Evolutionary conservation across 2,329 filamentous ascomycete species (phyloP).

Genomic region (Elsinoe australis): DNA sequence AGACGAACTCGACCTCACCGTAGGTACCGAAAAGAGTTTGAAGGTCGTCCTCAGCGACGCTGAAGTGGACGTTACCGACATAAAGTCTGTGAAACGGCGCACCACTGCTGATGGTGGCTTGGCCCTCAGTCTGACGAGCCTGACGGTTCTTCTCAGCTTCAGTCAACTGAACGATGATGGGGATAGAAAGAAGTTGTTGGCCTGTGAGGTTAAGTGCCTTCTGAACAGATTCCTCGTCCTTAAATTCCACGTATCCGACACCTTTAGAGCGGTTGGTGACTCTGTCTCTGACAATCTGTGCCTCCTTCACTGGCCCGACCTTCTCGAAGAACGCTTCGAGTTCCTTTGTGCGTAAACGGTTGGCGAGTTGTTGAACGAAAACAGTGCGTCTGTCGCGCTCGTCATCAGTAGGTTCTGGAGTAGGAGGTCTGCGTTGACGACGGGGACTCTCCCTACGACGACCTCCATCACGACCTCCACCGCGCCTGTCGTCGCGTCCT

Average conservation of each 20-base stretch:
- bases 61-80: constrained; percentile 99
- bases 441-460: constrained; percentile 48
- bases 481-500: constrained; percentile 65
- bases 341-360: constrained; percentile 83
- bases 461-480: constrained; percentile 51
- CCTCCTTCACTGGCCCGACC: constrained; percentile 88
- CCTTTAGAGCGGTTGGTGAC: constrained; percentile 96
- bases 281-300: constrained; percentile 96
- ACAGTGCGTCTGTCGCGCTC: constrained; percentile 95
- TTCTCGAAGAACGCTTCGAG: constrained; percentile 93
- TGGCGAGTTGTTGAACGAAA: constrained; percentile 96
- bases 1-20: constrained; percentile 93
- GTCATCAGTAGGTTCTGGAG: constrained; percentile 79
- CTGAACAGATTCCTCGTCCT: constrained; percentile 85
- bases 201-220: constrained; percentile 96
- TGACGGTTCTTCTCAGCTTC: constrained; percentile 99
- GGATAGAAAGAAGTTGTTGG: constrained; percentile 96
- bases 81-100: constrained; percentile 97
- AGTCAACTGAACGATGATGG: constrained; percentile 95
- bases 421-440: constrained; percentile 39
- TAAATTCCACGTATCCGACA: constrained; percentile 99
- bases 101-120: constrained; percentile 64
- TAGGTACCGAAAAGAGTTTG: constrained; percentile 97
- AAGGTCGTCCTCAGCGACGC: constrained; percentile 91
- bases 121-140: constrained; percentile 69